phyloP scores from a whole-genome alignment of 441 rosid genomes.

The Mallotus repandus region DNA sequence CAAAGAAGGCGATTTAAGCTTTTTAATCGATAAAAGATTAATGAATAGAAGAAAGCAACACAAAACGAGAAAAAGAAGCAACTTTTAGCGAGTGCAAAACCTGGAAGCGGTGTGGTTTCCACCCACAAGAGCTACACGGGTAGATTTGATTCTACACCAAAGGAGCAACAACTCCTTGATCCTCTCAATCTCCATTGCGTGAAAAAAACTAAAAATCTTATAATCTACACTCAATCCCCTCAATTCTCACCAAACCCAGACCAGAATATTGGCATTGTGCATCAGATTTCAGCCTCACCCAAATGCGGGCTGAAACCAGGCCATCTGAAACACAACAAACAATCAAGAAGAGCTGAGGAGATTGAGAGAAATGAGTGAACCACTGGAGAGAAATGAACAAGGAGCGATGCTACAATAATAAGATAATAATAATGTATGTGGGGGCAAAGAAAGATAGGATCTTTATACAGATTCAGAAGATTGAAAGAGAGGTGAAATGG shows the following conservation, averaged over 20 bases:
- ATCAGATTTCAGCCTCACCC: constrained; percentile 1
- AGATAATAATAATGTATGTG: neutral
- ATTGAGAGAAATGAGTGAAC: neutral
- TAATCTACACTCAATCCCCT: neutral
- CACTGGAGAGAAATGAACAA: neutral
- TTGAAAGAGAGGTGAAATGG: neutral
- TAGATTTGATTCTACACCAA: constrained; percentile 40
- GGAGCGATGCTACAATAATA: neutral
- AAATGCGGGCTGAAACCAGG: constrained; percentile 1
- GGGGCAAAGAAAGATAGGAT: neutral
- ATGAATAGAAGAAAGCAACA: constrained; percentile 9
- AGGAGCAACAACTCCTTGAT: constrained; percentile 38
- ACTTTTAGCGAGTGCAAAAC: constrained; percentile 71
- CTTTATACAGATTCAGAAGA: neutral
- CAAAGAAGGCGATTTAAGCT: neutral
- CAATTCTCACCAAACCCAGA: constrained; percentile 13
- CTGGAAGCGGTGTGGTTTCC: constrained; percentile 88
- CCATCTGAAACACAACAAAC: constrained; percentile 16
- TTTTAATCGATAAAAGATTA: neutral
- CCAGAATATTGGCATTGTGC: constrained; percentile 8
- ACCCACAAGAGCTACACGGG: constrained; percentile 69
- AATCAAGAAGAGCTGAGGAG: neutral
- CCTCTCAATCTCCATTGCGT: constrained; percentile 43
- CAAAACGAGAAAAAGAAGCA: constrained; percentile 3
- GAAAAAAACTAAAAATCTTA: neutral